These are phyloP conservation scores for Saccharomyces hybrid DNA, from an alignment of 1,139 yeast genomes.

Conservation along the genomic window DNA sequence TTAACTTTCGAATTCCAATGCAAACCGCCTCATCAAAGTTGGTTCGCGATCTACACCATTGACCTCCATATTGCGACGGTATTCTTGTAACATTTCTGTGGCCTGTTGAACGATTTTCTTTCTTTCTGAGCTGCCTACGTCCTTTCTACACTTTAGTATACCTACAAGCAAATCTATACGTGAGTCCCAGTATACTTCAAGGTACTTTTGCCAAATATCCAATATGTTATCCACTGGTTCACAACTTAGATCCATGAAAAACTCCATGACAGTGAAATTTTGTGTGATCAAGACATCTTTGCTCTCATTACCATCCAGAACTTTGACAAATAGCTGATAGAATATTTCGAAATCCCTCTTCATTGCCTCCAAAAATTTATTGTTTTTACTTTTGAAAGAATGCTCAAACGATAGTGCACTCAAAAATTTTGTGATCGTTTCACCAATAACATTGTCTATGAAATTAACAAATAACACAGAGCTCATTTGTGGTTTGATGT, in stretches of 20 bases:
- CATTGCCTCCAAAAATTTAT: slow-evolving; percentile 48
- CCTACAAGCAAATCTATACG: slow-evolving; percentile 58
- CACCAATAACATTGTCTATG: slow-evolving; percentile 46
- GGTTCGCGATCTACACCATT: not conserved
- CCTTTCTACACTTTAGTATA: slow-evolving; percentile 38
- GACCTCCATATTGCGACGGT: not conserved
- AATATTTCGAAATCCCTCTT: slow-evolving; percentile 63
- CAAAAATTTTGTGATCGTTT: slow-evolving; percentile 41
- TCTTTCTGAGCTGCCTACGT: slow-evolving; percentile 27
- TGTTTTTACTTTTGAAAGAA: slow-evolving; percentile 33
- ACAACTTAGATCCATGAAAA: slow-evolving; percentile 60
- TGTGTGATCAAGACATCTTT: slow-evolving; percentile 27
- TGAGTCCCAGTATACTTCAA: slow-evolving; percentile 56
- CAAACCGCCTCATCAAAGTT: not conserved
- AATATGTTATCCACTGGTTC: slow-evolving; percentile 46
- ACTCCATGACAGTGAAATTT: slow-evolving; percentile 64
- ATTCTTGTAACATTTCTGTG: slow-evolving; percentile 4
- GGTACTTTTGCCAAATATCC: slow-evolving; percentile 49
- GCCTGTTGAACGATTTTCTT: slow-evolving; percentile 23
- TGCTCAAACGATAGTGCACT: slow-evolving; percentile 40
- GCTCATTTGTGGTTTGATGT: slow-evolving; percentile 44
- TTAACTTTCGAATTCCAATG: not conserved
- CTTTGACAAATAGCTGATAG: slow-evolving; percentile 52
- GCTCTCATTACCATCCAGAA: slow-evolving; percentile 33
- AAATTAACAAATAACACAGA: slow-evolving; percentile 46